Percentiles rank a stretch among this genome's conserved stretches.
These are phyloP conservation scores for Starmerella geochares DNA, from an alignment of 805 yeast species.

Conservation along the genomic window DNA sequence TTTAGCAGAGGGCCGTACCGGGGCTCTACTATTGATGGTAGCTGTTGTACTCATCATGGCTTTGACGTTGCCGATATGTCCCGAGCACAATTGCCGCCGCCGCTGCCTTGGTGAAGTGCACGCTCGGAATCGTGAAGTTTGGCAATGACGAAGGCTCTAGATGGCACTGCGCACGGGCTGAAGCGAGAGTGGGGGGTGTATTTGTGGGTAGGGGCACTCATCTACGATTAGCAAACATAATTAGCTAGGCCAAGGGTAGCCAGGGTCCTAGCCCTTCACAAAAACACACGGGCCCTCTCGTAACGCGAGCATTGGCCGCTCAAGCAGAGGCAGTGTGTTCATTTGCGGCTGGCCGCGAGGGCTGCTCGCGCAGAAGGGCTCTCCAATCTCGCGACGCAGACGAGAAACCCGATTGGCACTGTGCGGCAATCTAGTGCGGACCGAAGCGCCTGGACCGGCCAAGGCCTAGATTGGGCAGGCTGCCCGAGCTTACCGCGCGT, in stretches of 20 bases:
- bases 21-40: conserved; percentile 1
- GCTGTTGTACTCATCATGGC: conserved; percentile 2
- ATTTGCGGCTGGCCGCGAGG: too few species aligned
- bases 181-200: conserved; percentile 4
- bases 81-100: conserved; percentile 2
- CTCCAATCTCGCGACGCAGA: too few species aligned
- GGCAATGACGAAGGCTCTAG: neutral
- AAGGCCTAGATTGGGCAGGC: conserved; percentile 1
- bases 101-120: neutral
- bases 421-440: too few species aligned
- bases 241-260: conserved; percentile 1
- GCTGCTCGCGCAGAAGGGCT: too few species aligned
- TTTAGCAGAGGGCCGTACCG: neutral
- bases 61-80: neutral
- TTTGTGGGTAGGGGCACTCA: conserved; percentile 5
- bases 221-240: conserved; percentile 9
- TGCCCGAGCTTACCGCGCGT: neutral
- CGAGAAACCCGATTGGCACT: too few species aligned
- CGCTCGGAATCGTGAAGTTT: neutral
- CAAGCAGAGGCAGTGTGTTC: too few species aligned
- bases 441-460: neutral
- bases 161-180: neutral
- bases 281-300: neutral
- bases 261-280: neutral
- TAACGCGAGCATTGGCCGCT: neutral